Conservation (phyloP, 2,329 filamentous ascomycete species). For the Keithomyces neogunnii region DNA sequence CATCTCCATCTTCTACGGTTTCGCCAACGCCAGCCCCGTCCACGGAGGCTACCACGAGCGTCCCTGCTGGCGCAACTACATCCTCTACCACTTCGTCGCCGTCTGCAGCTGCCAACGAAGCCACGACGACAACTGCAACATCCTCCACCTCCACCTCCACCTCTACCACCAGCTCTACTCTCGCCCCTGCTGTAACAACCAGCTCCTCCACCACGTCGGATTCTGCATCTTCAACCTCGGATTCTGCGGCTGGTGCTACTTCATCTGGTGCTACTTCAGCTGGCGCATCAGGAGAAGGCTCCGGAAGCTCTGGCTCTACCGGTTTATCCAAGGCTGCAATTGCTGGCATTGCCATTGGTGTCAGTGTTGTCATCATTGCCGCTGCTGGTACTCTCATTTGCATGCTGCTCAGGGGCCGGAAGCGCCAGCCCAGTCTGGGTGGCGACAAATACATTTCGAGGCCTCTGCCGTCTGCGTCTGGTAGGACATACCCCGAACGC, state of each 20-base stretch:
- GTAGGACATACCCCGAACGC: constrained; percentile 26
- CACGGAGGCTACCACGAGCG: neutral
- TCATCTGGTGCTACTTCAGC: constrained; percentile 5
- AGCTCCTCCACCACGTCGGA: constrained; percentile 6
- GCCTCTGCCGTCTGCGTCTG: constrained; percentile 36
- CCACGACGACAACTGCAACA: neutral
- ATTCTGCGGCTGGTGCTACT: constrained; percentile 7
- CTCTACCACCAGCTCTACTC: neutral
- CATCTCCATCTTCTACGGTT: neutral
- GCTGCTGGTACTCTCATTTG: constrained; percentile 30
- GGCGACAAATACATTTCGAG: constrained; percentile 36
- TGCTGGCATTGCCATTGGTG: constrained; percentile 41
- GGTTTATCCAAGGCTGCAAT: constrained; percentile 36
- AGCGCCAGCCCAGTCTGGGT: constrained; percentile 8
- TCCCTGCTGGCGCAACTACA: neutral
- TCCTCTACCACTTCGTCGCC: neutral
- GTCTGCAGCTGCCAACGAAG: neutral
- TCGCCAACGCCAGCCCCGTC: constrained; percentile 1
- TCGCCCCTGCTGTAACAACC: constrained; percentile 3
- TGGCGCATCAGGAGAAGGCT: constrained; percentile 2
- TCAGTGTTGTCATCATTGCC: constrained; percentile 32
- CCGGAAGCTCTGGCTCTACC: constrained; percentile 4
- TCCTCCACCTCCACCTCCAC: neutral
- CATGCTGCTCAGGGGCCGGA: constrained; percentile 25
- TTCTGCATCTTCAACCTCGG: constrained; percentile 3